A percentile compares a stretch with the other conserved stretches of the same genome.
These are phyloP conservation scores for Debaryomyces subglobosus DNA, from an alignment of 1,139 yeast species.

Conservation along the genomic window DNA sequence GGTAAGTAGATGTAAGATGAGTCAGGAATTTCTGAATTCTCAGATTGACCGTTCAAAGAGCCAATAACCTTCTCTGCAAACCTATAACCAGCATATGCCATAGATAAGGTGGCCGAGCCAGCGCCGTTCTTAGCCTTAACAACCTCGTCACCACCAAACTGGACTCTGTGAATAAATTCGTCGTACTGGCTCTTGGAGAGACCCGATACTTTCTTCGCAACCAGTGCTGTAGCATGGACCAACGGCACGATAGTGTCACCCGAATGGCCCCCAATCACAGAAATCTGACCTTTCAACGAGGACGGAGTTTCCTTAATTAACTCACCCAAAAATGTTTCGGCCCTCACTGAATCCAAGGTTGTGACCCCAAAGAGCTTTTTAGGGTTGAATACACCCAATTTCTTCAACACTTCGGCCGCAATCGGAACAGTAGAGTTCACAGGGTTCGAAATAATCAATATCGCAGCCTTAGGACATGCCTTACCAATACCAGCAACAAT, in stretches of 20 bases:
- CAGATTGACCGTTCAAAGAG: constrained; percentile 38
- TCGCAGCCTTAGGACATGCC: constrained; percentile 62
- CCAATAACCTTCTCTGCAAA: constrained; percentile 57
- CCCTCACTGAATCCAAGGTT: constrained; percentile 70
- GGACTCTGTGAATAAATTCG: constrained; percentile 61
- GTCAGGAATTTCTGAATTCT: constrained; percentile 40
- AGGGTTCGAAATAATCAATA: constrained; percentile 73
- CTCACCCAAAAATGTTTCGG: constrained; percentile 63
- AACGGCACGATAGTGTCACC: constrained; percentile 76
- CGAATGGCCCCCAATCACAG: constrained; percentile 77
- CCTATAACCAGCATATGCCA: constrained; percentile 77
- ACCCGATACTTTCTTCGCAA: constrained; percentile 32
- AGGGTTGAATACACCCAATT: constrained; percentile 63
- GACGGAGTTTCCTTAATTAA: constrained; percentile 39
- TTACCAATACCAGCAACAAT: constrained; percentile 62
- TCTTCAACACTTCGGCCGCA: constrained; percentile 70
- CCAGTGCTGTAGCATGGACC: constrained; percentile 29
- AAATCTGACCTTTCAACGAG: constrained; percentile 50
- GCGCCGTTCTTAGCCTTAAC: constrained; percentile 77
- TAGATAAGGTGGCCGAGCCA: constrained; percentile 76
- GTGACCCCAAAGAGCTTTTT: constrained; percentile 72
- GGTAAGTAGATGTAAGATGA: constrained; percentile 65
- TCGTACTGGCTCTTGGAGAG: constrained; percentile 39
- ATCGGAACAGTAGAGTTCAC: constrained; percentile 78
- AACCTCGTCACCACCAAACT: constrained; percentile 80